Evolutionary conservation across 2,329 filamentous ascomycete species (phyloP), one percentile per base, ranked within the genome.

Genomic region (Zarea fungicola): DNA sequence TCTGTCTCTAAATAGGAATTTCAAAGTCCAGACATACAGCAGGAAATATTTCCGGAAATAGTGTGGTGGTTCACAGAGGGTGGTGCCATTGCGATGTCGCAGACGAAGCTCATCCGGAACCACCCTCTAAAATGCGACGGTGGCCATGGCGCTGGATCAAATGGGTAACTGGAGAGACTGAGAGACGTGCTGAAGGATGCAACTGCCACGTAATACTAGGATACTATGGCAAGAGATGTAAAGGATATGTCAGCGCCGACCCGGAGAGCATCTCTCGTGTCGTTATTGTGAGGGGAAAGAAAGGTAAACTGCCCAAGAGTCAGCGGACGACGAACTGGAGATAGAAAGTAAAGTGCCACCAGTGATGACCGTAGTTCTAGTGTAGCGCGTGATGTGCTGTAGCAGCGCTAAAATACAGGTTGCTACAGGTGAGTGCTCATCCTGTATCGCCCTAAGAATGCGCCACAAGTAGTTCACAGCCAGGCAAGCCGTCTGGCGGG

Each of bases 71-170:
- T n/a, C 34, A 25, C 16, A 19, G 74, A 77, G 73, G 74, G 74
- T 76, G 75, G 73, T 75, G 70, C 76, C 78, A 80, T 80, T 64
- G 70, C 68, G 72, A 67, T 59, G 62, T 63, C 63, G 65, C 66
- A 63, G 67, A 58, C 60, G 34, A 35, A 25, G 32, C 21, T 51
- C 49, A 47, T 56, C 55, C 54, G 69, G 62, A 62, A 66, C 75
- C 74, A 78, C 75, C 74, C 74, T 76, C 72, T 77, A 80, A 56
- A 73, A 73, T 53, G 69, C 69, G 74, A 69, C 69, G 67, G 66
- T 63, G 54, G 67, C 51, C 57, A 63, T 59, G 54, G 54, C 63
- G 55, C 42, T 39, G 44, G 9, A 28, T 21, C 10, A 14, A 13
- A 42, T n/a, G 19, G 21, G 25, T 29, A 40, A 26, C 19, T 10